Conservation (phyloP, 768 basidiomycete species). For the Kwoniella sp. region DNA sequence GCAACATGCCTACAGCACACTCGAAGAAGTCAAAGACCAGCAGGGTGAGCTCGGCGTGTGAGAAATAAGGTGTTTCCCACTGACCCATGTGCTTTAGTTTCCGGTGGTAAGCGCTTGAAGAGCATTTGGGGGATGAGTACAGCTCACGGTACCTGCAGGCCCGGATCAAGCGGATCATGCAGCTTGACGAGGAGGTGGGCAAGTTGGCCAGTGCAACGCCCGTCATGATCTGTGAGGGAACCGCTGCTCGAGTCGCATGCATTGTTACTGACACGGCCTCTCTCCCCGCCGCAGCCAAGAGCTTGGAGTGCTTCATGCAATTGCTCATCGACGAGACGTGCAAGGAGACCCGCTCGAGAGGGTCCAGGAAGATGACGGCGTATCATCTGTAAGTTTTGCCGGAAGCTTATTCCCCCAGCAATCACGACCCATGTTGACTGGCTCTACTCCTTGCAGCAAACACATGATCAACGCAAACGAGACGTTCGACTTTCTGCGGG, state of each 20-base stretch:
- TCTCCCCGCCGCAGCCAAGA: slow-evolving; percentile 65
- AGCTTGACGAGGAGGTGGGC: slow-evolving; percentile 97
- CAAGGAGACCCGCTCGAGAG: slow-evolving; percentile 71
- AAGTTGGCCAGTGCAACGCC: slow-evolving; percentile 96
- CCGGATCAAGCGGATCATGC: slow-evolving; percentile 98
- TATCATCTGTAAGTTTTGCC: slow-evolving; percentile 75
- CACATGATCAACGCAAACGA: slow-evolving; percentile 82
- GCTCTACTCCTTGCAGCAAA: slow-evolving; percentile 60
- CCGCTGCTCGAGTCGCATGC: background rate
- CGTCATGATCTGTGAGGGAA: slow-evolving; percentile 81
- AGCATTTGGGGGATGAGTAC: background rate
- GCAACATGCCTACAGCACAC: slow-evolving; percentile 13
- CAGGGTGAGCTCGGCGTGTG: slow-evolving; percentile 9
- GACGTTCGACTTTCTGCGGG: slow-evolving; percentile 89
- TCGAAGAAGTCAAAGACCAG: slow-evolving; percentile 25
- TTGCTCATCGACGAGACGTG: slow-evolving; percentile 75
- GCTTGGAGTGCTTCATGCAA: slow-evolving; percentile 83
- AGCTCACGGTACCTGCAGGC: slow-evolving; percentile 57
- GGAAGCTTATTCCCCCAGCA: background rate
- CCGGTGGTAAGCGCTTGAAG: slow-evolving; percentile 14
- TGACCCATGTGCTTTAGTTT: slow-evolving; percentile 3
- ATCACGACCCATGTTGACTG: background rate
- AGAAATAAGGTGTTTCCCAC: background rate
- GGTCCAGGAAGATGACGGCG: slow-evolving; percentile 81
- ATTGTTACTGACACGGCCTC: background rate